These are phyloP conservation scores for Boletus semigastroideus DNA, from an alignment of 1,284 basidiomycete genomes.

Conservation along the genomic window DNA sequence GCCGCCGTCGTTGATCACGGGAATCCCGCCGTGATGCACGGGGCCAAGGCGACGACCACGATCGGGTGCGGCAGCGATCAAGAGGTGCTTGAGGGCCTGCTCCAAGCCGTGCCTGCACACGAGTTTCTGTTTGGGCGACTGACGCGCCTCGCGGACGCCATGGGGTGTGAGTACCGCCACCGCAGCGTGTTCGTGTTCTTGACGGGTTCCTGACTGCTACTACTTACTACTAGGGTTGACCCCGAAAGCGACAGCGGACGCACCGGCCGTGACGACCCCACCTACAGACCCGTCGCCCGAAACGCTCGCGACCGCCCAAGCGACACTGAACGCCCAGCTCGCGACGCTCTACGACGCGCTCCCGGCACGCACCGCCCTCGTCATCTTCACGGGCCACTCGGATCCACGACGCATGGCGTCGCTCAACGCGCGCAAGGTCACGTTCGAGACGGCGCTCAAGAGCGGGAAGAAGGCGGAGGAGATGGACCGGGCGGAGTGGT, in stretches of 20 bases:
- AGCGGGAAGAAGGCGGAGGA: constrained; percentile 52
- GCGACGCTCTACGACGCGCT: constrained; percentile 63
- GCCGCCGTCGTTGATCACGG: constrained; percentile 84
- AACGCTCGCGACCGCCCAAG: constrained; percentile 39
- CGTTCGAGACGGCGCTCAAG: constrained; percentile 72
- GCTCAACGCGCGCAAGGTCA: constrained; percentile 64
- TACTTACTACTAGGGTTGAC: constrained; percentile 55
- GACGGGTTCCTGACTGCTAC: background rate
- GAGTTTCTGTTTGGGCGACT: constrained; percentile 83
- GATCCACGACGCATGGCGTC: constrained; percentile 79
- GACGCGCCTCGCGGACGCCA: constrained; percentile 69
- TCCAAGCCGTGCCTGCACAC: constrained; percentile 62
- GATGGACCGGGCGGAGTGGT: constrained; percentile 49
- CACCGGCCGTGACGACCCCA: constrained; percentile 28
- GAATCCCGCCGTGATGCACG: constrained; percentile 78
- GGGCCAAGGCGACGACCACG: constrained; percentile 74
- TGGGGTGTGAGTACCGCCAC: constrained; percentile 67
- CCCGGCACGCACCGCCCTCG: constrained; percentile 74
- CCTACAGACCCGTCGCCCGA: constrained; percentile 37
- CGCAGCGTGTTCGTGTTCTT: background rate
- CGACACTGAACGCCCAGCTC: constrained; percentile 61
- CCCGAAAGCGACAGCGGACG: constrained; percentile 45
- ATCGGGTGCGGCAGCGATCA: constrained; percentile 74
- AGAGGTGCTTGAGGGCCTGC: constrained; percentile 68
- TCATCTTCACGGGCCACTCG: constrained; percentile 85